A percentile compares a stretch with the other conserved stretches of the same genome.
Conservation (phyloP, 139 green algal genomes). For the Chlorella vulgaris region DNA sequence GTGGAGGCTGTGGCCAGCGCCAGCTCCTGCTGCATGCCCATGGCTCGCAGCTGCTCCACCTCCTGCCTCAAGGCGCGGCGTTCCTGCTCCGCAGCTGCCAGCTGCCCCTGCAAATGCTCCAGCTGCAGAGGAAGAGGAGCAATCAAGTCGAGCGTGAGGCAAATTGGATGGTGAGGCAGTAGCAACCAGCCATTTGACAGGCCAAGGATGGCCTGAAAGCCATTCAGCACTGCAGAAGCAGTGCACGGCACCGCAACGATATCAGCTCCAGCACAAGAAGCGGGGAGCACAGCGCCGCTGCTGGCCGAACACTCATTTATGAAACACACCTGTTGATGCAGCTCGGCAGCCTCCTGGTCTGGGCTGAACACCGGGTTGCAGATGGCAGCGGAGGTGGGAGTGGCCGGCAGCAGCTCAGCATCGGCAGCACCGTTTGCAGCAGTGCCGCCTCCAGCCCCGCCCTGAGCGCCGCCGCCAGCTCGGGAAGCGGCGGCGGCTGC, state of each 20-base stretch:
- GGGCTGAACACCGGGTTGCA: slow-evolving; percentile 17
- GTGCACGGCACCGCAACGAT: too few relatives aligned
- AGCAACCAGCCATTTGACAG: too few relatives aligned
- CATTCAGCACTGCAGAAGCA: not conserved
- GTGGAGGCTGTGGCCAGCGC: slow-evolving; percentile 2
- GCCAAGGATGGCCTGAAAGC: not conserved
- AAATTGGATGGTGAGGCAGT: not conserved
- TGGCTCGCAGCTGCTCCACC: slow-evolving; percentile 22
- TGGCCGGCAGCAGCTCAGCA: not conserved
- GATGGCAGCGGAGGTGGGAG: slow-evolving; percentile 5
- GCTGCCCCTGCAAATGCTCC: slow-evolving; percentile 19
- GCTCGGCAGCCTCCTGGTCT: not conserved
- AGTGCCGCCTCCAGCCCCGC: not conserved
- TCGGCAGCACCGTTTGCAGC: not conserved
- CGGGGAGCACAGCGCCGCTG: too few relatives aligned
- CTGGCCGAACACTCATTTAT: too few relatives aligned
- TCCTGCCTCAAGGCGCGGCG: not conserved
- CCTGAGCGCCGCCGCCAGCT: not conserved
- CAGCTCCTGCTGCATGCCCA: slow-evolving; percentile 34
- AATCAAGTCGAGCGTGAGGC: too few relatives aligned
- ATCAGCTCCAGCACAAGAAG: too few relatives aligned
- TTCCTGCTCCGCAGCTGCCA: slow-evolving; percentile 13
- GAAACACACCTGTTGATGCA: slow-evolving; percentile 21
- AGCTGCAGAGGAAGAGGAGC: not conserved
- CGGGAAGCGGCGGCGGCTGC: not conserved